Evolutionary conservation across 1,284 basidiomycete species (phyloP).

Genomic region (Amylostereum chailletii): DNA sequence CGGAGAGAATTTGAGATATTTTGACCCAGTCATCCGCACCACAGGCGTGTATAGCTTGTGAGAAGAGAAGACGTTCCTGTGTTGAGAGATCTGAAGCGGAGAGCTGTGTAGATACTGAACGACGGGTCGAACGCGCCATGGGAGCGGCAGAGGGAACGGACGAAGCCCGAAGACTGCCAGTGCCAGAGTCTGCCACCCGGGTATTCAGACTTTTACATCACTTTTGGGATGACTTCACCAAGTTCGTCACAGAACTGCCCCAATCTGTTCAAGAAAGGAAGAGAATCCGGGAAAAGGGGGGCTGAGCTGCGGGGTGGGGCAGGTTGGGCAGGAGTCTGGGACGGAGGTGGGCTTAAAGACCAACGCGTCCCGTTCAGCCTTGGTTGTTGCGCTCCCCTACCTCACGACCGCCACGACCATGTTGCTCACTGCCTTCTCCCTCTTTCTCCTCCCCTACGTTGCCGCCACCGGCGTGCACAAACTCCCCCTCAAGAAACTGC

Average conservation of each 20-base stretch:
- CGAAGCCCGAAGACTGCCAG: too few species aligned
- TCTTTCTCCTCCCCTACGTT: slow-evolving; percentile 64
- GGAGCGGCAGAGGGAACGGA: too few species aligned
- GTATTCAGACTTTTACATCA: too few species aligned
- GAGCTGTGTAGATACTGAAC: background rate
- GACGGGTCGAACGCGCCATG: background rate
- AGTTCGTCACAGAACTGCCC: too few species aligned
- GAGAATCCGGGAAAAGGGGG: too few species aligned
- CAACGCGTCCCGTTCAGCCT: background rate
- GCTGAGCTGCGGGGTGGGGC: too few species aligned
- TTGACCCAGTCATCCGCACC: slow-evolving; percentile 69
- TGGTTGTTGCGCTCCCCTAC: slow-evolving; percentile 5
- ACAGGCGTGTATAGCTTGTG: slow-evolving; percentile 79
- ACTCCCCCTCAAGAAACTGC: slow-evolving; percentile 81
- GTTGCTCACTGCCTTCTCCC: slow-evolving; percentile 53
- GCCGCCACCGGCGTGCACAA: slow-evolving; percentile 68
- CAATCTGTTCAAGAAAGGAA: too few species aligned
- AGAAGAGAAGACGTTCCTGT: slow-evolving; percentile 65
- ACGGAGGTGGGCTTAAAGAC: too few species aligned
- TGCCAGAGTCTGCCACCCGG: background rate
- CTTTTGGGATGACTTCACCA: too few species aligned
- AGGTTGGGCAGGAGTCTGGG: too few species aligned
- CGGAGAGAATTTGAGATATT: slow-evolving; percentile 58
- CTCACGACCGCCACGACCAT: slow-evolving; percentile 38
- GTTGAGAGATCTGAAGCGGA: slow-evolving; percentile 26